Evolutionary conservation across 495 filamentous ascomycete genomes (phyloP).

Genomic region (Penicillium roqueforti): DNA sequence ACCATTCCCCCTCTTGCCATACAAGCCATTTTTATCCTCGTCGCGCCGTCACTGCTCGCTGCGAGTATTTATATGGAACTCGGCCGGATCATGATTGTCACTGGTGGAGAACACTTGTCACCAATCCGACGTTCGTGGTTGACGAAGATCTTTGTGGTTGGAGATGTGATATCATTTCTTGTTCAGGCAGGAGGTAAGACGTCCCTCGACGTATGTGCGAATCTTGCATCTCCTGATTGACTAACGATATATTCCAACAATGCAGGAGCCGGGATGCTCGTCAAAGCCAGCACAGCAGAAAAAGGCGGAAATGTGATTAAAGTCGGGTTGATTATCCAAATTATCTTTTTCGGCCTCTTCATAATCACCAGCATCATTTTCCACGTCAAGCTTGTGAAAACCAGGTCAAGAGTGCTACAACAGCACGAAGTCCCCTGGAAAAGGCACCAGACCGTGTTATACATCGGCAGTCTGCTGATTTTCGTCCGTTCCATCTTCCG

Average conservation of each 20-base stretch:
- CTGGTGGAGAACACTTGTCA: constrained; percentile 28
- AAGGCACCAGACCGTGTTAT: neutral
- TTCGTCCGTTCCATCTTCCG: neutral
- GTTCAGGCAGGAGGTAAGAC: constrained; percentile 3
- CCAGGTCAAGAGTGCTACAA: neutral
- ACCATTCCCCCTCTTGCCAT: constrained; percentile 12
- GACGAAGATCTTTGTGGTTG: constrained; percentile 23
- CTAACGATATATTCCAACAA: neutral
- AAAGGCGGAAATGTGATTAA: neutral
- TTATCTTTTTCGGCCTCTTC: neutral
- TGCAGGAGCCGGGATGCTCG: neutral
- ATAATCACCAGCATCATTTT: neutral
- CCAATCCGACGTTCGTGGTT: neutral
- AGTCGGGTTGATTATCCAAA: neutral
- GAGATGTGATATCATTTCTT: constrained; percentile 19
- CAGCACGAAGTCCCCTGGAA: neutral
- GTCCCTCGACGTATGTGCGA: neutral
- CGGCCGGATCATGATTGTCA: constrained; percentile 38
- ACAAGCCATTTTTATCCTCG: constrained; percentile 19
- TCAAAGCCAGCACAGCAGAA: neutral
- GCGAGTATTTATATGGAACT: constrained; percentile 53
- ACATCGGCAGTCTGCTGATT: neutral
- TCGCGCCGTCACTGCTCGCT: constrained; percentile 43
- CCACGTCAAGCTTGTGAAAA: neutral
- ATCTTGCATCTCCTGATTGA: neutral